A percentile compares a stretch with the other conserved stretches of the same genome.
These are phyloP conservation scores for Plenodomus tracheiphilus DNA, from an alignment of 2,329 filamentous ascomycete species.

Conservation along the genomic window DNA sequence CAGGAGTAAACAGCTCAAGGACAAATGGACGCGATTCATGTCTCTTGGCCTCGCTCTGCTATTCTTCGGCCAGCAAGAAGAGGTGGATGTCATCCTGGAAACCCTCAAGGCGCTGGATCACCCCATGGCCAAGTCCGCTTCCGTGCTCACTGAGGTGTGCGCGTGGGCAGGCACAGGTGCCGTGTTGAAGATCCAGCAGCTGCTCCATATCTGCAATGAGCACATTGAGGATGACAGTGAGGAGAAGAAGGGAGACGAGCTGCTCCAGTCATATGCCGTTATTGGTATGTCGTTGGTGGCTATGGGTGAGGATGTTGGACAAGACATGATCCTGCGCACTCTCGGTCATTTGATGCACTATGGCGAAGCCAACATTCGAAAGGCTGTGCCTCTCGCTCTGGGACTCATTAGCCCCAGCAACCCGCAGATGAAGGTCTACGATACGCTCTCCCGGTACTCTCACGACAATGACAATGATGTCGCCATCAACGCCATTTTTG, in stretches of 20 bases:
- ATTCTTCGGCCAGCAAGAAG: conserved; percentile 95
- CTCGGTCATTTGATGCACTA: conserved; percentile 99
- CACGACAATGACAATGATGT: conserved; percentile 99
- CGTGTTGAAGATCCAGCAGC: conserved; percentile 94
- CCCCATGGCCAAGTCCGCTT: conserved; percentile 94
- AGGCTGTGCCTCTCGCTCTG: conserved; percentile 94
- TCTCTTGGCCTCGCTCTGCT: conserved; percentile 89
- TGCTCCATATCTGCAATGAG: conserved; percentile 97
- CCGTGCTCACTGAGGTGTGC: conserved; percentile 92
- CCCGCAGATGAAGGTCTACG: conserved; percentile 99
- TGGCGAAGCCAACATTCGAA: conserved; percentile 94
- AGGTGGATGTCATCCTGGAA: conserved; percentile 97
- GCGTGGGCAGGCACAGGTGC: conserved; percentile 98
- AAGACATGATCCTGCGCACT: conserved; percentile 97
- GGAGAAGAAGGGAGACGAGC: conserved; percentile 86
- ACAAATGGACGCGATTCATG: conserved; percentile 98
- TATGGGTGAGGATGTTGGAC: conserved; percentile 97
- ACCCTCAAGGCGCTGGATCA: conserved; percentile 96
- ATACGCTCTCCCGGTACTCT: conserved; percentile 94
- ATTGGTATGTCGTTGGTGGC: conserved; percentile 91
- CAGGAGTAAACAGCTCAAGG: conserved; percentile 83
- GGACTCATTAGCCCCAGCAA: conserved; percentile 96
- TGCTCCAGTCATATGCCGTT: conserved; percentile 94
- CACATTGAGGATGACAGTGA: conserved; percentile 93
- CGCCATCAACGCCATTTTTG: conserved; percentile 97